Percentiles rank a stretch among this genome's conserved stretches.
Evolutionary conservation across 2,329 filamentous ascomycete species (phyloP).

Genomic region (Fusarium sp.): DNA sequence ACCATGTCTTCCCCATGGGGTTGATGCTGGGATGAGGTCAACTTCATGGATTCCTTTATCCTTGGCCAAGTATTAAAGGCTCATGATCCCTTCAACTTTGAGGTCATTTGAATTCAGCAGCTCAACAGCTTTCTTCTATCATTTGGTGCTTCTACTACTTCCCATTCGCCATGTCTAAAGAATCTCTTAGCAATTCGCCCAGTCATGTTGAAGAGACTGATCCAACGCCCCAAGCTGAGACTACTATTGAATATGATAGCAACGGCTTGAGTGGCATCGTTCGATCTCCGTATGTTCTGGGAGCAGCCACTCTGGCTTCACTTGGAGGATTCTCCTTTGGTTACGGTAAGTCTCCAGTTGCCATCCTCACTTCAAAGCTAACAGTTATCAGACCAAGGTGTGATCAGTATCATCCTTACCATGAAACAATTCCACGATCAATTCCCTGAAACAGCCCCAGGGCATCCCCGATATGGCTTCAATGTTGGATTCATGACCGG

Average conservation of each 20-base stretch:
- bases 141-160: not conserved
- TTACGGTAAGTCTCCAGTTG: not conserved
- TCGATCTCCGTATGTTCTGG: constrained; percentile 55
- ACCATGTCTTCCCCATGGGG: not conserved
- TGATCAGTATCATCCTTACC: constrained; percentile 57
- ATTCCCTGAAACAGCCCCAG: constrained; percentile 49
- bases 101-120: accelerated
- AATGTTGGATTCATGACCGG: constrained; percentile 53
- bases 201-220: not conserved
- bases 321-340: not conserved
- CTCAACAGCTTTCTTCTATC: accelerated
- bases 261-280: constrained; percentile 52
- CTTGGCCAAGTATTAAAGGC: not conserved
- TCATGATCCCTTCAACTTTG: not conserved
- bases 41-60: not conserved
- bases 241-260: constrained; percentile 2
- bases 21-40: not conserved
- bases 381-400: constrained; percentile 45
- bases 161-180: not conserved
- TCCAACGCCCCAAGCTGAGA: not conserved
- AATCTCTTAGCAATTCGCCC: not conserved
- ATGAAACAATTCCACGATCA: constrained; percentile 57
- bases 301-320: constrained; percentile 56
- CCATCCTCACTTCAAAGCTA: not conserved
- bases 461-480: constrained; percentile 46